Conservation (phyloP, 441 rosid species). For the Arabidopsis hybrid region DNA sequence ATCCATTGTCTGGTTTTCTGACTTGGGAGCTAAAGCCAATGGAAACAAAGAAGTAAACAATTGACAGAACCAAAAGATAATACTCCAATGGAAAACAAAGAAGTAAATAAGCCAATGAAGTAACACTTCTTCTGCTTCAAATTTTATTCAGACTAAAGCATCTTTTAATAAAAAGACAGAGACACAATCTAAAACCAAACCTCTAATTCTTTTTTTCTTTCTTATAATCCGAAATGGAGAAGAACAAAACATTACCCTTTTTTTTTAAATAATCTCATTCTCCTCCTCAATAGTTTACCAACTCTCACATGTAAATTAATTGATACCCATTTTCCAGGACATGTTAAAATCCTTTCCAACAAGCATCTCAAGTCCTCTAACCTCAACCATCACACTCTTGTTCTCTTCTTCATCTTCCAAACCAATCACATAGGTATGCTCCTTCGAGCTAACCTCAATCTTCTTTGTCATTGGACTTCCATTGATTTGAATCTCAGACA, state of each 20-base stretch:
- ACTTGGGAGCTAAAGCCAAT: not conserved
- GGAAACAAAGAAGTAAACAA: not conserved
- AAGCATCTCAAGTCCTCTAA: constrained; percentile 64
- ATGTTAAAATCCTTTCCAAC: constrained; percentile 75
- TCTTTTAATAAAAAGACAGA: constrained; percentile 9
- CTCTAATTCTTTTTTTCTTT: constrained; percentile 3
- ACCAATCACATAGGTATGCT: constrained; percentile 51
- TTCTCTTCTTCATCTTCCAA: constrained; percentile 50
- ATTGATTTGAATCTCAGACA: constrained; percentile 56
- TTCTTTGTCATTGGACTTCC: constrained; percentile 50
- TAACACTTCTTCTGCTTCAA: constrained; percentile 11
- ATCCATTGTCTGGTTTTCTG: not conserved
- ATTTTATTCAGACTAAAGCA: constrained; percentile 32
- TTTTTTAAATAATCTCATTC: constrained; percentile 46
- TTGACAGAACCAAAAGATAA: too few species aligned
- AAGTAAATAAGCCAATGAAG: not conserved
- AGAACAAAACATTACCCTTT: constrained; percentile 47
- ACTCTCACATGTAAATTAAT: constrained; percentile 25
- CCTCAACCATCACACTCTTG: constrained; percentile 66
- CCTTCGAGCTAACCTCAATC: constrained; percentile 51
- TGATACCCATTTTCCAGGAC: constrained; percentile 70
- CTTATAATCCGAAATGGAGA: constrained; percentile 41
- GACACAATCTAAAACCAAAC: constrained; percentile 27
- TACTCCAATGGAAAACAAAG: not conserved
- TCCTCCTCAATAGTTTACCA: constrained; percentile 48